Evolutionary conservation across 805 yeast species (phyloP).

Genomic region (Saccharomyces jurei): DNA sequence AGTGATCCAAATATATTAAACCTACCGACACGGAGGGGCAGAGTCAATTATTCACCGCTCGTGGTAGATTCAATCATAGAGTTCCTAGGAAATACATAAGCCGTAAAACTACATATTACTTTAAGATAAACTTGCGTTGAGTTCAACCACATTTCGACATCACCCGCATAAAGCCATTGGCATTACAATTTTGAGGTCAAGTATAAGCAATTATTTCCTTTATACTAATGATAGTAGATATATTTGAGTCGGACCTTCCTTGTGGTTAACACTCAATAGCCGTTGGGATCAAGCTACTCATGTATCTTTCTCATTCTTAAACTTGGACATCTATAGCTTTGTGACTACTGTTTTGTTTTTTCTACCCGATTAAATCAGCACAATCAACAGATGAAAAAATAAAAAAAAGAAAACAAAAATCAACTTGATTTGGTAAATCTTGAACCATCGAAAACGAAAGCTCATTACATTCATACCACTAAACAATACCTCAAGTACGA

Average conservation of each 20-base stretch:
- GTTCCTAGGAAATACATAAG: constrained; percentile 1
- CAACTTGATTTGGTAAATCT: not conserved
- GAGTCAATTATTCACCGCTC: constrained; percentile 49
- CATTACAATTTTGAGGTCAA: not conserved
- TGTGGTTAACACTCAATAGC: not conserved
- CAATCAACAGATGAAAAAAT: not conserved
- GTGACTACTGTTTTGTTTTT: not conserved
- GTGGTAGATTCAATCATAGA: constrained; percentile 42
- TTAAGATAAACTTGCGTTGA: not conserved
- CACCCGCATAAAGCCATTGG: not conserved
- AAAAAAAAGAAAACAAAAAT: not conserved
- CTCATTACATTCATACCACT: not conserved
- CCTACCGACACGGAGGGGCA: constrained; percentile 39
- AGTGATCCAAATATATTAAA: constrained; percentile 32
- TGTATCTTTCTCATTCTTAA: not conserved
- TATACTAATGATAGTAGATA: too few species aligned
- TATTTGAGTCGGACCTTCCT: not conserved
- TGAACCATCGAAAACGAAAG: not conserved
- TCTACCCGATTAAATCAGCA: not conserved
- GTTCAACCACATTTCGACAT: not conserved
- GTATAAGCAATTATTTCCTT: not conserved
- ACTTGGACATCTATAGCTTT: not conserved
- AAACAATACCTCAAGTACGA: not conserved
- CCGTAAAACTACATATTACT: not conserved
- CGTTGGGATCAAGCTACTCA: not conserved